Percentiles rank a stretch among this genome's conserved stretches.
Evolutionary conservation across 345 rosid genomes (phyloP).

Genomic region (Eucalyptus cloeziana): DNA sequence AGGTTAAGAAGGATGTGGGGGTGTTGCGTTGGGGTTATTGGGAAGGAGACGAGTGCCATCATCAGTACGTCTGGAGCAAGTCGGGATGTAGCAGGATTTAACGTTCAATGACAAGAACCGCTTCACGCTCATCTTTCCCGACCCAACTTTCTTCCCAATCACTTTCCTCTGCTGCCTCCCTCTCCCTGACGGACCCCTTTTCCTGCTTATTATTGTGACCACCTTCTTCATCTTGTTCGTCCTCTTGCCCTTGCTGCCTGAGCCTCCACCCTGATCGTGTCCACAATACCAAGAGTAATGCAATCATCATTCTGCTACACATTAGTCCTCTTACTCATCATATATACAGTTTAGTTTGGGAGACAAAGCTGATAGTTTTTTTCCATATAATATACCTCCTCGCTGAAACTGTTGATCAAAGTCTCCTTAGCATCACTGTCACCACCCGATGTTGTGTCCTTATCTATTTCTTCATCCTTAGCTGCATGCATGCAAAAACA

Average conservation of each 20-base stretch:
- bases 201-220: not conserved
- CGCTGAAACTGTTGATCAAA: not conserved
- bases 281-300: not conserved
- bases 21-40: not conserved
- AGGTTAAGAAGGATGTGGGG: not conserved
- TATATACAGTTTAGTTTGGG: not conserved
- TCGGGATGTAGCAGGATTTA: slow-evolving; percentile 10
- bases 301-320: not conserved
- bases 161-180: not conserved
- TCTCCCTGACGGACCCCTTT: not conserved
- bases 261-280: not conserved
- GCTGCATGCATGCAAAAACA: not conserved
- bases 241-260: not conserved
- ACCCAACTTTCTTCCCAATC: not conserved
- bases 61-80: not conserved
- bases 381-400: not conserved
- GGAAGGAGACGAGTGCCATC: not conserved
- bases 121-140: slow-evolving; percentile 2
- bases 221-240: not conserved
- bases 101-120: not conserved
- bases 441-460: not conserved
- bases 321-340: not conserved
- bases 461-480: not conserved
- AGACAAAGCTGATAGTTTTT: not conserved
- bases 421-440: not conserved